Evolutionary conservation across 208 protist genomes (phyloP), one percentile per base, ranked within the genome.

Genomic region (Trypanosoma avium): DNA sequence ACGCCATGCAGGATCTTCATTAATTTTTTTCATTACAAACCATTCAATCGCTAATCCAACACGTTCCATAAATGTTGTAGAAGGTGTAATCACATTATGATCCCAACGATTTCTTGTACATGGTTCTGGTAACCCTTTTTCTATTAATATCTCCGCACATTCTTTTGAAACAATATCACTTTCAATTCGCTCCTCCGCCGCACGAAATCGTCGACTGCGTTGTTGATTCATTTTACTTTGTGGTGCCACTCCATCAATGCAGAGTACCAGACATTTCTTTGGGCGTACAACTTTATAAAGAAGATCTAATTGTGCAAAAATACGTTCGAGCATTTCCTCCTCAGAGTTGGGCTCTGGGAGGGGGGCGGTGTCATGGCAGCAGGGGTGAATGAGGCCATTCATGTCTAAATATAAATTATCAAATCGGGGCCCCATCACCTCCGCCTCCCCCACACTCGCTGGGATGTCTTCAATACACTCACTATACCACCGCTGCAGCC

Each of bases 221-320:
- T 99, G 99, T 82, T 99, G 98, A 70, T 99, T 99, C 97, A 99
- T 99, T 70, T 99, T 99, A 50, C 99, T 99, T 19, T 98, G 84
- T 33, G 98, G 98, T 6, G 98, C 98, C n/a, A 99, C 97, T 47
- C 98, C 98, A 77, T 99, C 98, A 36, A 96, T 74, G 62, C 86
- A 95, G 65, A 99, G 88, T 58, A 98, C 99, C 1, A 99, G 74
- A 8, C 99, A 82, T 56, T 99, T 99, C 19, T 95, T 81, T 10
- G 99, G 99, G n/a, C 93, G 74, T 8, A 99, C 97, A 5, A 99
- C 89, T 15, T 84, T 77, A 52, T 99, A 98, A 8, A 99, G 57
- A 4, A 95, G 61, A 68, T 99, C 98, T 7, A 99, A 79, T 77
- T 99, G 98, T 24, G 92, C 61, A 67, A 99, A 99, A 22, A 99